phyloP scores from a whole-genome alignment of 257 asterid species.

The Rhazya stricta region DNA sequence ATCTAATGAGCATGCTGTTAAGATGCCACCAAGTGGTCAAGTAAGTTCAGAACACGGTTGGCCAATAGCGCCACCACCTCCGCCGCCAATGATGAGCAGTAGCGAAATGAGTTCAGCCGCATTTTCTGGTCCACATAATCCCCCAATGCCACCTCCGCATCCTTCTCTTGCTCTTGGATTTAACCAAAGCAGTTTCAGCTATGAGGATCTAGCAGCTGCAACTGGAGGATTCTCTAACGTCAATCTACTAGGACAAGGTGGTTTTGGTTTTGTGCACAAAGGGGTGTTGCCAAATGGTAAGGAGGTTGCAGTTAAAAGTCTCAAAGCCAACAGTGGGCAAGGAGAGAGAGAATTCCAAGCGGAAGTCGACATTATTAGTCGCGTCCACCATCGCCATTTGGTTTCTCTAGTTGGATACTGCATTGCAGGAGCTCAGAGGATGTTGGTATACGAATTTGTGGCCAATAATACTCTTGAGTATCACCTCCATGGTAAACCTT shows the following conservation, averaged over 20 bases:
- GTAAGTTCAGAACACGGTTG: conserved; percentile 66
- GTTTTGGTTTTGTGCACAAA: conserved; percentile 55
- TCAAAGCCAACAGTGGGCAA: conserved; percentile 54
- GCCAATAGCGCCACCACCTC: conserved; percentile 72
- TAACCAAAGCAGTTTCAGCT: conserved; percentile 47
- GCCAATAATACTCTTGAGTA: conserved; percentile 46
- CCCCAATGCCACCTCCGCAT: conserved; percentile 46
- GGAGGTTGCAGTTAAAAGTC: conserved; percentile 50
- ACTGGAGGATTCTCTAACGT: conserved; percentile 35
- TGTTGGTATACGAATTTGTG: conserved; percentile 64
- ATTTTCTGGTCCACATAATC: conserved; percentile 47
- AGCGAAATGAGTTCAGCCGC: conserved; percentile 56
- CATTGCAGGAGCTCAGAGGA: conserved; percentile 46
- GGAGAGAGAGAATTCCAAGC: conserved; percentile 68
- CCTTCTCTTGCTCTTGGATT: conserved; percentile 40
- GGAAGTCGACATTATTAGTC: conserved; percentile 56
- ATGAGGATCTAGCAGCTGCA: conserved; percentile 47
- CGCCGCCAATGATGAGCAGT: conserved; percentile 64
- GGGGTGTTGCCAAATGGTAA: conserved; percentile 54
- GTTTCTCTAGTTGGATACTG: conserved; percentile 64
- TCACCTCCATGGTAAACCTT: conserved; percentile 48
- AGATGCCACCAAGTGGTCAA: conserved; percentile 46
- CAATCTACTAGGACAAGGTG: conserved; percentile 54
- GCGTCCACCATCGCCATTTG: conserved; percentile 60
- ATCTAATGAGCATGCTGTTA: conserved; percentile 33